Evolutionary conservation across 2,329 filamentous ascomycete genomes (phyloP).

Genomic region (Beauveria australis): DNA sequence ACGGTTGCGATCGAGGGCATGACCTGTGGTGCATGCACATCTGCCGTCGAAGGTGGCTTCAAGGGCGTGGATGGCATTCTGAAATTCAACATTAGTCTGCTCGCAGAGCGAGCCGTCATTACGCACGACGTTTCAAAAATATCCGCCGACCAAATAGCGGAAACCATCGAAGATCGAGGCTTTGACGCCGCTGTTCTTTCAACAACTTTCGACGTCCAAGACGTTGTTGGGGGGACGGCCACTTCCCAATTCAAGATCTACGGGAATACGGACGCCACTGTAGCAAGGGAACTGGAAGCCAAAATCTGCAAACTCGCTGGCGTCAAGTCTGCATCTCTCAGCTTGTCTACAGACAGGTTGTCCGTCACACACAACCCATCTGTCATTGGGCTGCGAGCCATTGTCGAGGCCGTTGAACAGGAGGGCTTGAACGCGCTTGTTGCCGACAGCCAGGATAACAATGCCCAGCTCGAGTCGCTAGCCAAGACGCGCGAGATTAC

Average conservation of each 20-base stretch:
- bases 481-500: slow-evolving; percentile 95
- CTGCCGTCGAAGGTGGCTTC: slow-evolving; percentile 80
- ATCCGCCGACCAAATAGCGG: slow-evolving; percentile 63
- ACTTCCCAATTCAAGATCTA: slow-evolving; percentile 77
- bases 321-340: slow-evolving; percentile 65
- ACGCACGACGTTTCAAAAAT: slow-evolving; percentile 70
- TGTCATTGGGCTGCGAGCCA: slow-evolving; percentile 66
- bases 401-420: slow-evolving; percentile 78
- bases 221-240: slow-evolving; percentile 46
- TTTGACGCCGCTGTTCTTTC: slow-evolving; percentile 83
- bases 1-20: slow-evolving; percentile 90
- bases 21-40: slow-evolving; percentile 96
- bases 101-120: slow-evolving; percentile 86
- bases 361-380: slow-evolving; percentile 65
- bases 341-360: slow-evolving; percentile 64
- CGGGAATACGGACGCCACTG: slow-evolving; percentile 62
- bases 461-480: slow-evolving; percentile 89
- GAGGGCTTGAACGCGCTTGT: slow-evolving; percentile 82
- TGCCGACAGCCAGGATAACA: slow-evolving; percentile 88
- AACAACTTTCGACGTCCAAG: slow-evolving; percentile 53
- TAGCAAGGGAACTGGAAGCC: slow-evolving; percentile 65
- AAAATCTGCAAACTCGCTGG: slow-evolving; percentile 58
- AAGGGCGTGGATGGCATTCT: slow-evolving; percentile 66
- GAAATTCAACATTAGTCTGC: slow-evolving; percentile 89
- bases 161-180: slow-evolving; percentile 81